Evolutionary conservation across 2,329 filamentous ascomycete species (phyloP).

Genomic region (Neobulgaria alba): DNA sequence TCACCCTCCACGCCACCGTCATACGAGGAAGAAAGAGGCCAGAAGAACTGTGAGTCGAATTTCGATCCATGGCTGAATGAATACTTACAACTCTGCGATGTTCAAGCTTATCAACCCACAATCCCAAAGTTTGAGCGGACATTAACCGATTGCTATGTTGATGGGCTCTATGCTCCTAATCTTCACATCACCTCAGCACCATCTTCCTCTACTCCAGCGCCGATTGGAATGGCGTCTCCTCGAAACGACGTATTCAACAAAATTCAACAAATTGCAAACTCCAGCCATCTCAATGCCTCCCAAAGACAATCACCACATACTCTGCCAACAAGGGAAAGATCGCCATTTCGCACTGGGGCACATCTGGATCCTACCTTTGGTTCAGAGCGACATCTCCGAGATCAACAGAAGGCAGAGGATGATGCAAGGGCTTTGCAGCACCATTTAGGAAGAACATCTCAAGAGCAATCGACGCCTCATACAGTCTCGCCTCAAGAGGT

Average conservation of each 20-base stretch:
- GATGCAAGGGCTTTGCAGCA: conserved; percentile 39
- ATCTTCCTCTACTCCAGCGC: conserved; percentile 38
- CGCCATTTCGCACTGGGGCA: conserved; percentile 71
- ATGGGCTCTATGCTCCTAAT: conserved; percentile 74
- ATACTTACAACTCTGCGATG: conserved; percentile 53
- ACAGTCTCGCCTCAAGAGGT: conserved; percentile 95
- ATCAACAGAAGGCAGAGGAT: conserved; percentile 52
- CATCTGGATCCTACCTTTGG: conserved; percentile 45
- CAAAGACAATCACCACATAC: conserved; percentile 40
- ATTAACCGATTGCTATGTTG: conserved; percentile 75
- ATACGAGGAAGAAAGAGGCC: conserved; percentile 40
- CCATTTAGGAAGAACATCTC: conserved; percentile 31
- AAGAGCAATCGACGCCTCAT: conserved; percentile 49
- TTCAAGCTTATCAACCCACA: conserved; percentile 43
- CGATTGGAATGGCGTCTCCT: conserved; percentile 39
- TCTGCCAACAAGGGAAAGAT: conserved; percentile 52
- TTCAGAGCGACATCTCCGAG: conserved; percentile 39
- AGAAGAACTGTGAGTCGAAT: conserved; percentile 45
- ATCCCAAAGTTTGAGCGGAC: conserved; percentile 76
- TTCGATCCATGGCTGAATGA: conserved; percentile 44
- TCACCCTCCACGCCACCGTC: conserved; percentile 49
- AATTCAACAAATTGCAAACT: conserved; percentile 70
- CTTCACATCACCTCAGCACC: conserved; percentile 51
- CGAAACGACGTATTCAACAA: conserved; percentile 60
- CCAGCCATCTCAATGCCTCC: conserved; percentile 55